Conservation (phyloP, 1,139 yeast genomes). For the Taphrina confusa region DNA sequence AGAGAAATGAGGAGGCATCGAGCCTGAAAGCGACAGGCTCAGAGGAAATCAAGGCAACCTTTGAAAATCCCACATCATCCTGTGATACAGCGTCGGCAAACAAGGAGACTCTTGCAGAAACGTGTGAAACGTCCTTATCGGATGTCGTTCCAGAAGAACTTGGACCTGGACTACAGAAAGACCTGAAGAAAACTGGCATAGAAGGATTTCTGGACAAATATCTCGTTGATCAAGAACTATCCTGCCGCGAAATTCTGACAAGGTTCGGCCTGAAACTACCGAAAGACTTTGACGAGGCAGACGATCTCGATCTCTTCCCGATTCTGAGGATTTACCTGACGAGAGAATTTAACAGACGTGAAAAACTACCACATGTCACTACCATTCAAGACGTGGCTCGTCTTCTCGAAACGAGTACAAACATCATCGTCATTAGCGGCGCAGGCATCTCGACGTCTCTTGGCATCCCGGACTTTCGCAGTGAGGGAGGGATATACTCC, state of each 20-base stretch:
- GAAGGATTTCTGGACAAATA: constrained; percentile 12
- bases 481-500: constrained; percentile 81
- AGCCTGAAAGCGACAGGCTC: too few relatives aligned
- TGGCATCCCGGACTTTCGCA: constrained; percentile 94
- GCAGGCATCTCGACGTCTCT: constrained; percentile 93
- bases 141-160: too few relatives aligned
- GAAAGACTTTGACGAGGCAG: constrained; percentile 7
- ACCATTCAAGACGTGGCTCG: constrained; percentile 63
- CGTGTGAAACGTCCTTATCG: too few relatives aligned
- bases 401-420: constrained; percentile 57
- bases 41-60: too few relatives aligned
- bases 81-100: too few relatives aligned
- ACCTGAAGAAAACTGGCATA: constrained; percentile 12
- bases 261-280: constrained; percentile 16
- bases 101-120: too few relatives aligned
- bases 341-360: constrained; percentile 24
- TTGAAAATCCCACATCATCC: too few relatives aligned
- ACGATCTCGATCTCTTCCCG: constrained; percentile 7
- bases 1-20: not conserved
- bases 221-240: not conserved
- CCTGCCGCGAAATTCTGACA: constrained; percentile 8
- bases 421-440: constrained; percentile 81
- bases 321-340: constrained; percentile 22
- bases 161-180: constrained; percentile 6
- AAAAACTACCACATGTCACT: constrained; percentile 48